Base-by-base conservation (phyloP, 768 basidiomycete genomes). In the Mycena capillaripes region DNA sequence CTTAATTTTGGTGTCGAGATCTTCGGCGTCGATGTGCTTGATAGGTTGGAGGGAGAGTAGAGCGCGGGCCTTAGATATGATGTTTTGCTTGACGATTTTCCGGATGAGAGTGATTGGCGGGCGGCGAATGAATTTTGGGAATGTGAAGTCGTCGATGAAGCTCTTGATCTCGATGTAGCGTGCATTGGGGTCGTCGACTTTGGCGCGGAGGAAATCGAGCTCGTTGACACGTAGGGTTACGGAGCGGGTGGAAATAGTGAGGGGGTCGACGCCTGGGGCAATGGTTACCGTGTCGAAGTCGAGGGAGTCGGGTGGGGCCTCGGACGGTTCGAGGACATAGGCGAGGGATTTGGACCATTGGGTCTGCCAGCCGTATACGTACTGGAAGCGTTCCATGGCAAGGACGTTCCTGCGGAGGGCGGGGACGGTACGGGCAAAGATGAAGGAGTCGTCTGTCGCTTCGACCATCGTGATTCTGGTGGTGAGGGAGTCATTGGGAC, bases 21-120 rank as follows among this genome's bases (percentile, higher is more conserved):
- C 44, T 6, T 55, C 65, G 0, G 76, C 76, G 50, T 82, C 73
- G 0, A 30, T 3, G 0, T 44, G 66, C 3, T 55, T 60, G n/a
- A 80, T 70, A 19, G 79, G 77, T 62, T 81, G 79, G 0, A 81
- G 57, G 0, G 76, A 74, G 0, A 82, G 55, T 0, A 76, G 65
- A 0, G 79, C 65, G 1, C 76, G 50, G 25, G 67, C 63, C 23
- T 48, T 40, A 0, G 79, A 78, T 0, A 79, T 65, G 11, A 81
- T 12, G 12, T 69, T 70, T 27, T 82, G 80, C 1, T 72, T 62
- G 0, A 80, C 38, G 12, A 82, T 75, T 32, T 76, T 75, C 3
- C 75, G 44, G 0, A 81, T 5, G 1, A 75, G 60, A 0, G 81
- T 80, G 23, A 80, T 70, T 0, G 79, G 80, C 0, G 71, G 62